Base-by-base conservation (phyloP, 352 stramenopile species). In the Phytophthora citricola region DNA sequence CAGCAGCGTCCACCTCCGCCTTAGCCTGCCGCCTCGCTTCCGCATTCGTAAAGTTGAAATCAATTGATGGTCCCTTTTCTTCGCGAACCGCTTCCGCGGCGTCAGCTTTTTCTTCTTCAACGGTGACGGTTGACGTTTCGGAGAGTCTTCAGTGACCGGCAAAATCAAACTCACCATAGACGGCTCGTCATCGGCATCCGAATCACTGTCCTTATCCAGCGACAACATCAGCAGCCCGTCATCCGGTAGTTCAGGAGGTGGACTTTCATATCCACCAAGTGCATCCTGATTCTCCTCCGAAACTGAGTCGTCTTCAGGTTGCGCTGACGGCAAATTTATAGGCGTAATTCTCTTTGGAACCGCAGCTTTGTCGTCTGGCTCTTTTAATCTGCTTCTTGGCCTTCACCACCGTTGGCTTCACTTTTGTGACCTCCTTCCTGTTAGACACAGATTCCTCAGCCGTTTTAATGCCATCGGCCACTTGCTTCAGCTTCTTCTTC, bases 191-290 rank as follows among this genome's bases (percentile, higher is more conserved):
- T 76, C 74, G 50, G 20, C 41, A 27, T 72, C 83, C 14, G 79
- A 82, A 40, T 92, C 83, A 49, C 84, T 92, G 14, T 59, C 67
- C 34, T 79, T 81, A 31, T 89, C 73, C 44, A 83, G 63, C 20
- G 79, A 79, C 32, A 92, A 69, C 61, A 92, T 78, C 27, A 89
- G 58, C 32, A 92, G 53, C 17, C 85, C 83, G 31, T 87, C 73
- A 8, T 79, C 75, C 0, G 68, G 68, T 12, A 79, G 61, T 12
- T 68, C 70, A 1, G 65, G 69, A 4, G 59, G 54, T 10, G 57
- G 46, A 17, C 59, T 76, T 4, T 68, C 60, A 54, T 70, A 62
- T 20, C 51, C 53, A 27, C 39, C 58, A 32, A 66, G 43, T 4
- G 75, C 58, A 36, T 50, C 27, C 9, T 66, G 63, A 20, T 70